Percentiles rank a stretch among this genome's conserved stretches.
phyloP scores from a whole-genome alignment of 2,329 filamentous ascomycete species.

The Thelonectria discophora region DNA sequence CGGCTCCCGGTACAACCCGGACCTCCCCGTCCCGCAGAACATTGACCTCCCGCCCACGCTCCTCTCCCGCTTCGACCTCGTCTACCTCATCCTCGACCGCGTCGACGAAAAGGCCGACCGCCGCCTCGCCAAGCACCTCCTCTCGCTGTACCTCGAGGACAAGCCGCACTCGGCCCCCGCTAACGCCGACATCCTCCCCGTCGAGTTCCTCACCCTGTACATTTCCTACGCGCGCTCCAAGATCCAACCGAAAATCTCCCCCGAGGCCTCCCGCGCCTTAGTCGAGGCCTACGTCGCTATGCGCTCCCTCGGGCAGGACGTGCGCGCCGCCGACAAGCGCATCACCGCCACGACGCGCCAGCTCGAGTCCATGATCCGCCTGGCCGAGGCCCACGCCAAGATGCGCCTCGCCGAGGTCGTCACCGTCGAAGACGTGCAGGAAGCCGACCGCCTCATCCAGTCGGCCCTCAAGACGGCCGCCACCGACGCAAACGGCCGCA shows the following conservation, averaged over 20 bases:
- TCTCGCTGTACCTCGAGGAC: conserved; percentile 97
- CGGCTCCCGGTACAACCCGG: conserved; percentile 96
- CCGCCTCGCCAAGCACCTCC: conserved; percentile 87
- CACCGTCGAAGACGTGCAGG: conserved; percentile 81
- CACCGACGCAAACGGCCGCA: conserved; percentile 91
- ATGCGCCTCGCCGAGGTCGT: conserved; percentile 87
- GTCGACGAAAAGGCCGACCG: conserved; percentile 91
- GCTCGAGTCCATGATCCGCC: conserved; percentile 97
- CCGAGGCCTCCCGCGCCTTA: conserved; percentile 82
- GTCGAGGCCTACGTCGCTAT: conserved; percentile 91
- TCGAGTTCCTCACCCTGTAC: conserved; percentile 96
- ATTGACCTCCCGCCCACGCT: conserved; percentile 96
- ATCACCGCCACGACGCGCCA: conserved; percentile 98
- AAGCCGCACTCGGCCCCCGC: conserved; percentile 83
- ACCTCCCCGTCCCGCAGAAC: conserved; percentile 95
- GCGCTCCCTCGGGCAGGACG: conserved; percentile 89
- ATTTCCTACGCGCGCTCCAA: conserved; percentile 94
- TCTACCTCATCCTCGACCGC: conserved; percentile 94
- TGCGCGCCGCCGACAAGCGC: conserved; percentile 88
- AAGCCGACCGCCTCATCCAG: conserved; percentile 93
- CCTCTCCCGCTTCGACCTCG: conserved; percentile 93
- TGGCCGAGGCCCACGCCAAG: conserved; percentile 95
- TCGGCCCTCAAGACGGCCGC: conserved; percentile 95
- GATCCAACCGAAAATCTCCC: conserved; percentile 83
- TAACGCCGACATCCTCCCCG: conserved; percentile 80